Evolutionary conservation across 2,329 filamentous ascomycete genomes (phyloP).

Genomic region (Cordyceps tenuipes): DNA sequence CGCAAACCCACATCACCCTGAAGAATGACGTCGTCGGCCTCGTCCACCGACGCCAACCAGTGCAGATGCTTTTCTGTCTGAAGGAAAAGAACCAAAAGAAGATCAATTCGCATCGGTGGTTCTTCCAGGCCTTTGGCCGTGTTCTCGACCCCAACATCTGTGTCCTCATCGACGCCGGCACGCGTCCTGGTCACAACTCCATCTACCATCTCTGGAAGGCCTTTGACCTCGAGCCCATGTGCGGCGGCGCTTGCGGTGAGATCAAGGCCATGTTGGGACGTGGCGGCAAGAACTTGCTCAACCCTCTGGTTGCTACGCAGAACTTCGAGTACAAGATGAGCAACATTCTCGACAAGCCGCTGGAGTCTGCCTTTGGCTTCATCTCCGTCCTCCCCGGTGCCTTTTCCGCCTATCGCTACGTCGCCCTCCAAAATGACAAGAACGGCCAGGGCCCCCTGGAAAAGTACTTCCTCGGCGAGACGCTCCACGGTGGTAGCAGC

Average conservation of each 20-base stretch:
- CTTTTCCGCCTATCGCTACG: conserved; percentile 94
- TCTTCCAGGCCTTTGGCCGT: conserved; percentile 92
- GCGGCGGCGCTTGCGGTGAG: conserved; percentile 92
- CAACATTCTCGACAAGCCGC: conserved; percentile 95
- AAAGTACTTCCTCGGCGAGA: conserved; percentile 96
- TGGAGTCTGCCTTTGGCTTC: conserved; percentile 96
- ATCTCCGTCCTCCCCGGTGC: conserved; percentile 94
- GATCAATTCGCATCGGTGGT: conserved; percentile 99
- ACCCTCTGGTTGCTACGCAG: conserved; percentile 89
- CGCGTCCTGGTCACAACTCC: conserved; percentile 84
- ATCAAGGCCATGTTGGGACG: conserved; percentile 95
- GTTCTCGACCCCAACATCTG: conserved; percentile 95
- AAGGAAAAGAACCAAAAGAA: conserved; percentile 99
- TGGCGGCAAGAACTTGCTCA: conserved; percentile 78
- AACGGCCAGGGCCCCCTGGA: conserved; percentile 85
- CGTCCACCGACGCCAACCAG: conserved; percentile 77
- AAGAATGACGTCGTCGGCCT: conserved; percentile 84
- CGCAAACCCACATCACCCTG: conserved; percentile 76
- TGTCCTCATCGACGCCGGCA: conserved; percentile 91
- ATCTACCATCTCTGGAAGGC: conserved; percentile 99
- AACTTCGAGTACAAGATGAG: conserved; percentile 99
- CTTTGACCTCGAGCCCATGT: conserved; percentile 96
- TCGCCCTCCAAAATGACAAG: conserved; percentile 94
- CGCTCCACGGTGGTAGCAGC: conserved; percentile 82
- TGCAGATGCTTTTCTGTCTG: conserved; percentile 94